Conservation (phyloP, 441 rosid species). For the Populus hybrid region DNA sequence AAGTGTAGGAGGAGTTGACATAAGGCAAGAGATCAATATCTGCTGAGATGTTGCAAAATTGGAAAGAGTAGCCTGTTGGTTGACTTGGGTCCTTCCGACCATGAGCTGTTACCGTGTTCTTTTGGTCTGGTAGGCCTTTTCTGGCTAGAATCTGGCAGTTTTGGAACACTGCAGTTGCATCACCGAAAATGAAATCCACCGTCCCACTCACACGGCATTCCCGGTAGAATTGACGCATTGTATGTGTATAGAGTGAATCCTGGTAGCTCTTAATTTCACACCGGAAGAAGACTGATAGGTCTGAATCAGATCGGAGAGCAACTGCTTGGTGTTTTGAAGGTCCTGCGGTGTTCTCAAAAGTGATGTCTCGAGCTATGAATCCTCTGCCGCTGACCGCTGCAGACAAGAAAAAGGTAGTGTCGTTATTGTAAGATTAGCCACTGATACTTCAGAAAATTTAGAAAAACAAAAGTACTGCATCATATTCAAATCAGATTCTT, state of each 20-base stretch:
- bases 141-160: slow-evolving; percentile 43
- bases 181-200: slow-evolving; percentile 66
- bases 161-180: slow-evolving; percentile 58
- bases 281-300: slow-evolving; percentile 59
- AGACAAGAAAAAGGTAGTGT: background rate
- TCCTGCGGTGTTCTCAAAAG: slow-evolving; percentile 83
- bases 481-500: too few species aligned
- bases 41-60: slow-evolving; percentile 75
- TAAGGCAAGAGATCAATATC: slow-evolving; percentile 57
- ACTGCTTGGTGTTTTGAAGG: slow-evolving; percentile 84
- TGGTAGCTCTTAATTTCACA: slow-evolving; percentile 72
- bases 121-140: slow-evolving; percentile 47
- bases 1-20: slow-evolving; percentile 53
- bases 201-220: slow-evolving; percentile 73
- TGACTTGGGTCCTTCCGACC: slow-evolving; percentile 51
- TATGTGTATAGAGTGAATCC: slow-evolving; percentile 82
- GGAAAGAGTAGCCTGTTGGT: slow-evolving; percentile 74
- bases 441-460: background rate
- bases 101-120: slow-evolving; percentile 66
- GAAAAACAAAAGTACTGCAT: background rate
- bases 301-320: slow-evolving; percentile 75
- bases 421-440: background rate
- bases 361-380: slow-evolving; percentile 74
- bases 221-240: slow-evolving; percentile 87
- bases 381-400: slow-evolving; percentile 92